A percentile compares a stretch with the other conserved stretches of the same genome.
Conservation (phyloP, 768 basidiomycete species). For the Mycena kentingensis region DNA sequence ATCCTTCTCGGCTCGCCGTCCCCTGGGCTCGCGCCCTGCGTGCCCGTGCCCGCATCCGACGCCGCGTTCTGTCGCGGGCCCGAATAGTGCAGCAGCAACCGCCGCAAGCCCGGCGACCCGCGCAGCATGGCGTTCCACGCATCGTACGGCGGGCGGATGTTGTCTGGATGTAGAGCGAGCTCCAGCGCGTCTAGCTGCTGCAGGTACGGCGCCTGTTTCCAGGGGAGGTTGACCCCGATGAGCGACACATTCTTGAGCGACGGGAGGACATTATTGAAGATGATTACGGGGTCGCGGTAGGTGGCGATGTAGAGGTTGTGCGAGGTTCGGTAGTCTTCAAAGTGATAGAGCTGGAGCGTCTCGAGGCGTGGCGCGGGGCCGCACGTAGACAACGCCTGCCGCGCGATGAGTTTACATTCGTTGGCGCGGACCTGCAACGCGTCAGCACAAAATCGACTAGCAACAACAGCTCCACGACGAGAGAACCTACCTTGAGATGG, state of each 20-base stretch:
- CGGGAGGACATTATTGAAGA: constrained; percentile 57
- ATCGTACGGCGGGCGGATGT: constrained; percentile 55
- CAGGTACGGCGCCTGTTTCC: constrained; percentile 54
- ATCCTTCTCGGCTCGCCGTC: constrained; percentile 42
- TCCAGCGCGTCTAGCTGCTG: constrained; percentile 51
- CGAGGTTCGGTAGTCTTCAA: constrained; percentile 54
- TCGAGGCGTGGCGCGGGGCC: constrained; percentile 57
- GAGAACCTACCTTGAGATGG: constrained; percentile 48
- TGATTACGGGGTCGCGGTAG: constrained; percentile 57
- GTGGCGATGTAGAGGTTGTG: constrained; percentile 57
- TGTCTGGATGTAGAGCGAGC: constrained; percentile 61
- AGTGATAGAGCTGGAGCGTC: constrained; percentile 65
- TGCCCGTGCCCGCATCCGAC: constrained; percentile 16
- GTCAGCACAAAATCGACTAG: constrained; percentile 23
- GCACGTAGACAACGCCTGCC: constrained; percentile 51
- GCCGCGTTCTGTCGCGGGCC: constrained; percentile 49
- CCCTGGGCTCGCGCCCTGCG: constrained; percentile 35
- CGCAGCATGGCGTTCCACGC: constrained; percentile 59
- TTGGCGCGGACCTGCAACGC: constrained; percentile 48
- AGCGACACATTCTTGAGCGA: constrained; percentile 56
- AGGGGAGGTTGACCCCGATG: constrained; percentile 67
- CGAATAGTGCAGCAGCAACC: constrained; percentile 58
- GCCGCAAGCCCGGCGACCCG: constrained; percentile 47
- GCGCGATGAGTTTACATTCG: constrained; percentile 56
- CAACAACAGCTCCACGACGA: too few species aligned